A percentile compares a stretch with the other conserved stretches of the same genome.
Conservation (phyloP, 2,329 filamentous ascomycete genomes). For the Neopestalotiopsis sp. region DNA sequence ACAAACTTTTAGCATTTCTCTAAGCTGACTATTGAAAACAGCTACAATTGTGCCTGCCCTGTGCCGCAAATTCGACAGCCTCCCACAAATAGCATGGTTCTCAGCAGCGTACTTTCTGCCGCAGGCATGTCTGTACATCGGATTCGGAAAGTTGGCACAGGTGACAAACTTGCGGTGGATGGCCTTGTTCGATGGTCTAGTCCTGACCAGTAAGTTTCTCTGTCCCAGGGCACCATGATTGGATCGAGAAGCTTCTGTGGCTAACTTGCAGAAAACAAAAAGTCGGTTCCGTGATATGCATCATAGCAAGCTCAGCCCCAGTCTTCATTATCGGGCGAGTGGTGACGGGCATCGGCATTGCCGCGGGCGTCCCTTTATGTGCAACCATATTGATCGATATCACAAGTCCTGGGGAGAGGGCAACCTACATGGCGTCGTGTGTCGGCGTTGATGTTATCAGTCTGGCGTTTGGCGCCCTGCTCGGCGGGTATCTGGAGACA, state of each 20-base stretch:
- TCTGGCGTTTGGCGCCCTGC: constrained; percentile 19
- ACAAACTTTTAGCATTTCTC: too few species aligned
- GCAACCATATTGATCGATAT: constrained; percentile 20
- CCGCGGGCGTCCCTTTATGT: constrained; percentile 19
- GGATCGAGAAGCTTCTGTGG: neutral
- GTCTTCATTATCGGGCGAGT: constrained; percentile 20
- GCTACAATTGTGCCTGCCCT: constrained; percentile 14
- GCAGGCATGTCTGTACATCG: constrained; percentile 21
- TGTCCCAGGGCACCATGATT: neutral
- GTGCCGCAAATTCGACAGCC: constrained; percentile 19
- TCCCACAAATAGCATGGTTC: constrained; percentile 21
- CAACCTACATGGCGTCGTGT: constrained; percentile 20
- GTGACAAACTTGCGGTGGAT: constrained; percentile 19
- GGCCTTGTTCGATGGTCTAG: constrained; percentile 14
- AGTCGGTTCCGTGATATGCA: constrained; percentile 21
- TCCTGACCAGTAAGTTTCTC: constrained; percentile 11
- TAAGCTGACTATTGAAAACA: neutral
- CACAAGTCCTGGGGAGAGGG: constrained; percentile 19
- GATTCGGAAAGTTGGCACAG: constrained; percentile 18
- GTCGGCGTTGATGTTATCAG: constrained; percentile 21
- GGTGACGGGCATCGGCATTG: constrained; percentile 19
- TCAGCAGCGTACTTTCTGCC: constrained; percentile 22
- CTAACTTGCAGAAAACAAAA: neutral
- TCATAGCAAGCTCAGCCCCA: constrained; percentile 16
- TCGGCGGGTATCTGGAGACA: constrained; percentile 21